Evolutionary conservation across 2,329 filamentous ascomycete genomes (phyloP), one percentile per base, ranked within the genome.

Genomic region (Periconia sp.): DNA sequence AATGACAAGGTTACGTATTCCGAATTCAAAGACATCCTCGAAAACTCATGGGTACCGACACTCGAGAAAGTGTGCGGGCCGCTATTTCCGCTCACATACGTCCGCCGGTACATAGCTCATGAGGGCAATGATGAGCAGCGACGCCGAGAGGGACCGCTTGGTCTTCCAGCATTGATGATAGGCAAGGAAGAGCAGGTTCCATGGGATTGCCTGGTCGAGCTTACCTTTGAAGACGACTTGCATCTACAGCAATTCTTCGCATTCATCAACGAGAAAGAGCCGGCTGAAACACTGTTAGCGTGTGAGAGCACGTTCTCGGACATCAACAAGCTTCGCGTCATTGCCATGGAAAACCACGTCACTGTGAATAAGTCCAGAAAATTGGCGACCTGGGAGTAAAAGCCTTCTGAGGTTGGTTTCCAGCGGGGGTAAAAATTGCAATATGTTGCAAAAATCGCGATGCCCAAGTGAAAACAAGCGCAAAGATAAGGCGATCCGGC

Each of bases 321-420:
- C 13, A 34, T 25, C 22, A 25, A 30, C 23, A 44, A 39, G 17
- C 35, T 44, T 17, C 29, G 30, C 13, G 33, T 44, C 22, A 44
- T 44, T 18, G 19, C 39, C 15, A 44, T 44, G 41, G 41, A 44
- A 12, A 44, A 44, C 35, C 31, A 36, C 18, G 30, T 44, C n/a
- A 34, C 41, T 8, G 36, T 44, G 5, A 44, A 35, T 36, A 38
- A 29, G 22, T 38, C 35, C 11, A 19, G 41, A 15, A 24, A 19
- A 13, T 23, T 34, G 8, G 39, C 38, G 29, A 28, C 28, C 5
- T 44, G 41, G 41, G 22, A 38, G 22, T 26, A 32, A 34, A 29
- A 29, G 12, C n/a, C n/a, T n/a, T n/a, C n/a, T n/a, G n/a, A n/a
- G n/a, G n/a, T n/a, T n/a, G n/a, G n/a, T n/a, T n/a, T n/a, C n/a